Conservation (phyloP, 768 basidiomycete species). For the Boletales sp. region DNA sequence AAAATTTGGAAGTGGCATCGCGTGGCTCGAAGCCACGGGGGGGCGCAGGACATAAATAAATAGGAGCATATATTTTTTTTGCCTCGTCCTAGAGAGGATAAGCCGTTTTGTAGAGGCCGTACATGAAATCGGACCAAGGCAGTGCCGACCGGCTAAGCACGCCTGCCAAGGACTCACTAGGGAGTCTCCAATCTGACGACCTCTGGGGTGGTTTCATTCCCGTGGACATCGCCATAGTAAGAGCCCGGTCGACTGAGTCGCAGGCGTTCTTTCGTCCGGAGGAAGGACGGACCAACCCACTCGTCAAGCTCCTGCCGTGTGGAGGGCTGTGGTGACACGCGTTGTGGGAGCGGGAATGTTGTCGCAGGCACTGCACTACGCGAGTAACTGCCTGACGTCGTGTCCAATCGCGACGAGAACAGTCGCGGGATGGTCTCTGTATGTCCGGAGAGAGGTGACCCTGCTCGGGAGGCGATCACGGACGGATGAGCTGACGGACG, state of each 20-base stretch:
- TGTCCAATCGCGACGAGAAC: constrained; percentile 17
- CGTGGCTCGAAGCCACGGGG: constrained; percentile 8
- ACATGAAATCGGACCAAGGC: constrained; percentile 9
- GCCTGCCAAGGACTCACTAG: constrained; percentile 7
- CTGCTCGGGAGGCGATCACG: constrained; percentile 21
- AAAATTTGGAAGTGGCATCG: background rate
- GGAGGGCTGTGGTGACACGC: constrained; percentile 30
- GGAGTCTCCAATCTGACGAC: constrained; percentile 6
- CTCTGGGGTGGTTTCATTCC: constrained; percentile 26
- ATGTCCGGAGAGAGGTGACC: constrained; percentile 19
- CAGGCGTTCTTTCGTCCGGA: constrained; percentile 17
- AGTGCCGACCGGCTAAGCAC: background rate
- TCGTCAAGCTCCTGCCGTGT: constrained; percentile 24
- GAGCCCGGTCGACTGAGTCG: constrained; percentile 18
- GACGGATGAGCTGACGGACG: constrained; percentile 22
- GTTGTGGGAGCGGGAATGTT: constrained; percentile 14
- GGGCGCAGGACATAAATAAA: constrained; percentile 13
- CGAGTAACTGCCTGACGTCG: constrained; percentile 12
- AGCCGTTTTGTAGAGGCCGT: constrained; percentile 1
- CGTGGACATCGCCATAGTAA: constrained; percentile 26
- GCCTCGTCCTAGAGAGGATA: background rate
- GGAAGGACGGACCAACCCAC: constrained; percentile 19
- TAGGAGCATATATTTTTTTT: constrained; percentile 5
- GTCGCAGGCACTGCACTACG: constrained; percentile 12
- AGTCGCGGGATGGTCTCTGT: constrained; percentile 17